phyloP scores from a whole-genome alignment of 208 protist species.

The Trypanosoma conorhini region DNA sequence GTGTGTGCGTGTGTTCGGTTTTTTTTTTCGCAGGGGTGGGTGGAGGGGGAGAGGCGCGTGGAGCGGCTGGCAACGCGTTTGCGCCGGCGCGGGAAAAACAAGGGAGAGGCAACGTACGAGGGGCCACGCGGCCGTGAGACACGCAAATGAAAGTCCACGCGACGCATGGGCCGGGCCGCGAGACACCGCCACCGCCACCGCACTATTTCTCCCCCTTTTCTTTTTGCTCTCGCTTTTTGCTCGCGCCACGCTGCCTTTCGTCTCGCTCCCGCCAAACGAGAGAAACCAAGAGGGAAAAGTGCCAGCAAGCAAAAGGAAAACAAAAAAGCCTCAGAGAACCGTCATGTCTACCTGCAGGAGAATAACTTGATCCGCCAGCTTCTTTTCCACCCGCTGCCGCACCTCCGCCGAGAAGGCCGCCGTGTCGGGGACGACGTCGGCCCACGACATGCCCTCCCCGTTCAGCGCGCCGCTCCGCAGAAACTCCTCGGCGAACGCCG shows the following conservation, averaged over 20 bases:
- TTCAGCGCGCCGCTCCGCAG: conserved; percentile 54
- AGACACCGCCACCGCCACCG: background rate
- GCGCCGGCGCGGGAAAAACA: background rate
- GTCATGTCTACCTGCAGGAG: conserved; percentile 23
- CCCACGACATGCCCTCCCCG: conserved; percentile 15
- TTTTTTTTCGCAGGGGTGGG: background rate
- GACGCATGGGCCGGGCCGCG: background rate
- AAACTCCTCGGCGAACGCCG: conserved; percentile 49
- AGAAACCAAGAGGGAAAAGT: conserved; percentile 8
- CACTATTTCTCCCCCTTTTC: background rate
- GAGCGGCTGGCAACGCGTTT: too few species aligned
- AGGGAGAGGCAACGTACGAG: background rate
- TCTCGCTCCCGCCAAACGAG: background rate
- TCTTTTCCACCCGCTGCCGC: conserved; percentile 9
- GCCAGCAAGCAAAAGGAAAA: conserved; percentile 14
- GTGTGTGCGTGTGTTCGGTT: background rate
- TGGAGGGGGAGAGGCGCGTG: too few species aligned
- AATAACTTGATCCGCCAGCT: conserved; percentile 27
- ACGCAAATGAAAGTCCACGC: background rate
- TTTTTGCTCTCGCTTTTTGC: background rate
- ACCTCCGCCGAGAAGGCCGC: conserved; percentile 23
- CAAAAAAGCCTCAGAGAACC: conserved; percentile 1
- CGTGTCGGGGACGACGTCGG: conserved; percentile 15
- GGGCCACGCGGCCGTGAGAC: background rate
- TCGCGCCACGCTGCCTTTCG: background rate